Evolutionary conservation across 2,329 filamentous ascomycete genomes (phyloP), one percentile per base, ranked within the genome.

Genomic region (Ophiocordyceps camponoti-saundersi): DNA sequence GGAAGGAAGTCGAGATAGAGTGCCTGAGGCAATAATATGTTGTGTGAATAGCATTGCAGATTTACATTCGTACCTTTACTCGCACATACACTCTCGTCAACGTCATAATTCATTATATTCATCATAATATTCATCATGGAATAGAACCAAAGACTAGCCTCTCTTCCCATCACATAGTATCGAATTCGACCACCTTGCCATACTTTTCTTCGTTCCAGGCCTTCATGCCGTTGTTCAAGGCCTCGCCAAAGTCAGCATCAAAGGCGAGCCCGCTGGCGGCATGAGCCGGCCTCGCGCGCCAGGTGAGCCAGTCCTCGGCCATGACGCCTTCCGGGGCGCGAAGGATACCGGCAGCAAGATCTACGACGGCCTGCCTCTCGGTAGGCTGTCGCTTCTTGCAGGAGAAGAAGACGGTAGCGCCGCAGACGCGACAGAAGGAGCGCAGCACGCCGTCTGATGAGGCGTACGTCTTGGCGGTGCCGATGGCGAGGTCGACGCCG

Each of bases 291-390:
- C 59, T 56, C 20, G 65, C 61, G 46, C 66, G 57, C 70, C 70
- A 73, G 1, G 61, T 65, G 18, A 73, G 49, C 70, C 70, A 72
- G 8, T 61, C 57, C 50, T 68, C 62, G 0, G 67, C 67, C 56
- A 65, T 59, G 3, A 59, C 52, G 0, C 69, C 69, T 47, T 68
- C 67, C 0, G 65, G 65, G 3, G 67, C 67, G 47, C 67, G 58
- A 47, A 73, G 48, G 2, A 72, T 55, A 1, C 69, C 69, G 1
- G 63, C 61, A 0, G 69, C 63, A 2, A 73, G 48, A 44, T 70
- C 65, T 1, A 70, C 57, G 11, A 72, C 48, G 40, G 60, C 56
- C 48, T 58, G 54, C 22, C 58, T 52, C n/a, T 57, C 59, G 2
- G 51, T 51, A 10, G 57, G 56, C 6, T 52, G 56, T 36, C 61